Base-by-base conservation (phyloP, 176 grass and related monocot genomes). In the Cenchrus fungigraminus region DNA sequence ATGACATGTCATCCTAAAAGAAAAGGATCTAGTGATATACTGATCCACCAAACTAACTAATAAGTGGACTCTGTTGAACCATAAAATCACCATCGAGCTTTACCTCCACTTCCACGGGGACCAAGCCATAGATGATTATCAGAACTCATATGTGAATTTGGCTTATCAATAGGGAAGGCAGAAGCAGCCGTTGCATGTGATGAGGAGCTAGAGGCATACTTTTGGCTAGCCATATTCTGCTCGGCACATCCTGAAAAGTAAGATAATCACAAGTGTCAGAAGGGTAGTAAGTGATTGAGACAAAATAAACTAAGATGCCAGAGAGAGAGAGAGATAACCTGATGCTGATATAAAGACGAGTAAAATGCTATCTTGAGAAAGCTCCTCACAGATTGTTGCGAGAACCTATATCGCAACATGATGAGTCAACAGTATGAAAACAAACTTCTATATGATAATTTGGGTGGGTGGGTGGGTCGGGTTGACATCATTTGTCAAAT, bases 261-360 rank as follows among this genome's bases (percentile, higher is more conserved):
- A 61, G 55, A 86, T 81, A 74, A 50, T 85, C 55, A 66, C 15
- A 77, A 71, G 64, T 88, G 64, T 79, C 71, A 88, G 63, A 82
- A 75, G 42, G 11, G 29, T 83, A 87, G 46, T 6, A 37, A 83
- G 17, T 79, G 60, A 54, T 67, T 7, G 75, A 75, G 68, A 86
- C 31, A 77, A 61, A 29, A 87, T 29, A 77, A 83, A 63, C 54
- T 91, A 54, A 12, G 68, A 69, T 82, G n/a, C 20, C 42, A 72
- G 67, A 81, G 83, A 17, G 82, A 65, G 37, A 40, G 37, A 40
- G 2, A 77, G 84, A 42, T 77, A 86, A 98, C 97, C 97, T 92
- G 97, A 96, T 87, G 93, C 91, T 83, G 97, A 96, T 86, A 99
- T 90, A 81, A 96, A 96, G 66, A 99, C 82, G 64, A 99, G 90